Evolutionary conservation across 805 yeast species (phyloP), one percentile per base, ranked within the genome.

Genomic region (Pichia deserticola): DNA sequence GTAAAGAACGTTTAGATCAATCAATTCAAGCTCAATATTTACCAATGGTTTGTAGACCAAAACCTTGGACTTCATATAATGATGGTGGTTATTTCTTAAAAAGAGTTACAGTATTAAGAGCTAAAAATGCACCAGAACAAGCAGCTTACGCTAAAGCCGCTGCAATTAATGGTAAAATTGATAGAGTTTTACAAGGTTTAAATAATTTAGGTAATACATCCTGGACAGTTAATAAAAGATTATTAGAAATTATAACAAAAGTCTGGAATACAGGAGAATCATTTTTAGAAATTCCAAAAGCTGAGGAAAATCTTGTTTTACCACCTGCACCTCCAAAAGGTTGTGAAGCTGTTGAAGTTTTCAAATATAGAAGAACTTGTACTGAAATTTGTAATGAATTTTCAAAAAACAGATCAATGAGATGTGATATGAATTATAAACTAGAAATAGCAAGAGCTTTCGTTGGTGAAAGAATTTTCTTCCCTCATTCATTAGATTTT

Each of bases 361-460:
- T 81, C 50, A 84, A 80, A 44, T 87, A 93, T 78, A 82, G 82
- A 57, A 72, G 80, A 30, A 66, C 72, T 44, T 79, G 86, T 50
- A 82, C 81, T 49, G 73, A 71, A 36, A 58, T 78, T 8, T 74
- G 81, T 25, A 78, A 81, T 54, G 82, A 79, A 40, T 82, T 81
- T 52, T 78, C 86, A 10, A 72, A 84, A 27, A 73, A 77, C 54
- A 81, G 93, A 65, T 90, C 98, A 0, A 86, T 84, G 63, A 79
- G 99, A 65, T 93, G 99, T 70, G 97, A 90, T 66, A 75, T 87
- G 54, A 92, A 93, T 64, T 93, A 93, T 66, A 93, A 89, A 64
- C 69, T 93, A 47, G 99, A 93, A 66, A 89, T 93, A 62, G 98
- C 99, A 0, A 77, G 98, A 55, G 97, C 96, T 0, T 89, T 84